Conservation (phyloP, 202 grass and related monocot genomes). For the Hordeum pubiflorum region DNA sequence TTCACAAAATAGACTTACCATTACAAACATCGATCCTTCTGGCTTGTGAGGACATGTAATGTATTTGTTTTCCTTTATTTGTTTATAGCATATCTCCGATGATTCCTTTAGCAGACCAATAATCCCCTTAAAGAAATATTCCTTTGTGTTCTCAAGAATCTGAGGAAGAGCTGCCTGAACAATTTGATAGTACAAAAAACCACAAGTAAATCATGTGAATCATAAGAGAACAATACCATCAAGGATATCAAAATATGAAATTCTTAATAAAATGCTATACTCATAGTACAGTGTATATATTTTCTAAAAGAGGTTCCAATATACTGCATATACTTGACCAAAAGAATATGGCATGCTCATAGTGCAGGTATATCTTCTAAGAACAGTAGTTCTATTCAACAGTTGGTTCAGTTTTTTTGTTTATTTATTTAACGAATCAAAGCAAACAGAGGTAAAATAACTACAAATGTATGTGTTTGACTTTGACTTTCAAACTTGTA, state of each 20-base stretch:
- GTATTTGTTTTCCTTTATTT: slow-evolving; percentile 60
- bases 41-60: slow-evolving; percentile 37
- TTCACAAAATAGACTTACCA: slow-evolving; percentile 30
- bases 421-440: no score
- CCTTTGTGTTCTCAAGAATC: slow-evolving; percentile 50
- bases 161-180: slow-evolving; percentile 53
- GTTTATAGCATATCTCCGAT: slow-evolving; percentile 49
- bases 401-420: neutral
- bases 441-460: neutral
- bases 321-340: neutral
- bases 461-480: neutral
- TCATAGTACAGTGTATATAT: neutral
- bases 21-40: slow-evolving; percentile 57
- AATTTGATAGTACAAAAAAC: neutral
- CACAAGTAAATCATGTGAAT: neutral
- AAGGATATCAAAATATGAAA: neutral
- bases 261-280: neutral
- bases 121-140: slow-evolving; percentile 54
- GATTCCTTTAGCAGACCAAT: slow-evolving; percentile 46
- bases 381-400: neutral
- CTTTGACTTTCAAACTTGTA: no score
- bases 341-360: neutral
- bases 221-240: neutral
- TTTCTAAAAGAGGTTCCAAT: neutral
- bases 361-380: neutral